Conservation (phyloP, 2,329 filamentous ascomycete species). For the Dothistroma pini region DNA sequence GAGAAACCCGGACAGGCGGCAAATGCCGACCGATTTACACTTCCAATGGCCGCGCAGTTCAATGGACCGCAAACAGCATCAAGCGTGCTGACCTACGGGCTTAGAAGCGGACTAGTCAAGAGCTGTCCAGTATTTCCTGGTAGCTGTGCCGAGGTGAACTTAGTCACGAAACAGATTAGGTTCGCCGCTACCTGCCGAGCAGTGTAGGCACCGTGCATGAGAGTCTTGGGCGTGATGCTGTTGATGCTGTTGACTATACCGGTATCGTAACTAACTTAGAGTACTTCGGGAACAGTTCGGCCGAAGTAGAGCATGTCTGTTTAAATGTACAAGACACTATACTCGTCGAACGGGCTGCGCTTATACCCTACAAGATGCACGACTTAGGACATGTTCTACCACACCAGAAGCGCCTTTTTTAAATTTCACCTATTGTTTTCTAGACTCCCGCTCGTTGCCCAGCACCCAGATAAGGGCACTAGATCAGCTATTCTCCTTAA, state of each 20-base stretch:
- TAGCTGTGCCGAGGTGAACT: constrained; percentile 23
- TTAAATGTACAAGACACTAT: constrained; percentile 28
- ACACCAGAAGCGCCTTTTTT: too few species aligned
- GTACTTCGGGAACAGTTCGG: constrained; percentile 29
- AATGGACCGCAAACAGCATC: constrained; percentile 12
- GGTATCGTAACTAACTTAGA: constrained; percentile 37
- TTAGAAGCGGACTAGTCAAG: not conserved
- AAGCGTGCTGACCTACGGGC: constrained; percentile 16
- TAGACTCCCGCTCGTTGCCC: constrained; percentile 41
- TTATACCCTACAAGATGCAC: too few species aligned
- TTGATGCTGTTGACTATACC: constrained; percentile 35
- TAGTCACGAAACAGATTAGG: constrained; percentile 28
- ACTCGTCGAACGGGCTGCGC: constrained; percentile 30
- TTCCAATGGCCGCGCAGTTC: constrained; percentile 26
- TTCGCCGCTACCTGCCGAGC: constrained; percentile 26
- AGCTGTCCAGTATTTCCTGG: constrained; percentile 22
- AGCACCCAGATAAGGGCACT: constrained; percentile 31
- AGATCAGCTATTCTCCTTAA: constrained; percentile 35
- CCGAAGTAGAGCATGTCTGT: constrained; percentile 31
- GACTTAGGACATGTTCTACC: too few species aligned
- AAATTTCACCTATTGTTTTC: too few species aligned
- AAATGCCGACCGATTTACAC: constrained; percentile 27
- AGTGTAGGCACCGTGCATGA: constrained; percentile 45
- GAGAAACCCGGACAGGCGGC: constrained; percentile 29
- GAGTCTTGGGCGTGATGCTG: constrained; percentile 31